Evolutionary conservation across 352 stramenopile genomes (phyloP).

Genomic region (Globisporangium perplexum): DNA sequence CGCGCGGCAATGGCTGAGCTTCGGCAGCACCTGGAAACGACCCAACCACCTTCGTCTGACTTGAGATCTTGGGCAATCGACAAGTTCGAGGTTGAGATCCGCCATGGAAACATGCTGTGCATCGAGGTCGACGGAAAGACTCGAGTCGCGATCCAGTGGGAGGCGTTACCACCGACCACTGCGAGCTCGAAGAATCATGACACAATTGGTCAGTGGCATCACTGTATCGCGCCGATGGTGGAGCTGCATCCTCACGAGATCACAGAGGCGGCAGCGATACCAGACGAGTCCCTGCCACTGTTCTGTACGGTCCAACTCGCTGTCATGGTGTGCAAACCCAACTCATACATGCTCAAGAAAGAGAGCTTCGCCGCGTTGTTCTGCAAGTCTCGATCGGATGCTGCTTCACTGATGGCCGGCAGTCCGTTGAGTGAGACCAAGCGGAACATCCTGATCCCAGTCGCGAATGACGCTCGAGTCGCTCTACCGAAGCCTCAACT

Average conservation of each 20-base stretch:
- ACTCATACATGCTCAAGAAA: conserved; percentile 5
- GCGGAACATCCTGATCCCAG: conserved; percentile 22
- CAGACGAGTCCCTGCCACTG: conserved; percentile 8
- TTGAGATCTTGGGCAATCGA: conserved; percentile 6
- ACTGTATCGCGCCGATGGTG: conserved; percentile 4
- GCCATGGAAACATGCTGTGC: conserved; percentile 5
- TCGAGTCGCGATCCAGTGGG: conserved; percentile 13
- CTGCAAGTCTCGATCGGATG: not conserved
- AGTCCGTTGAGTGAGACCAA: conserved; percentile 11
- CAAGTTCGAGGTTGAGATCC: conserved; percentile 3
- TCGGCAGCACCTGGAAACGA: not conserved
- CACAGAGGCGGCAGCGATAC: conserved; percentile 2
- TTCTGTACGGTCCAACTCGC: conserved; percentile 7
- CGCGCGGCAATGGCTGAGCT: not conserved
- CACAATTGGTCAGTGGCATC: not conserved
- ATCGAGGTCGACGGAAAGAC: conserved; percentile 3
- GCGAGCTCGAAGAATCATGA: not conserved
- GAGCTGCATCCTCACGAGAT: conserved; percentile 4
- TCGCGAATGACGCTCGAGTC: conserved; percentile 14
- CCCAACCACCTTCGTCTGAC: not conserved
- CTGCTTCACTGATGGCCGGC: not conserved
- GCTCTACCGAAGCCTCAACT: conserved; percentile 13
- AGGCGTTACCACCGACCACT: not conserved
- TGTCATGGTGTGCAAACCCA: conserved; percentile 6
- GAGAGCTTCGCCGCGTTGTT: not conserved